phyloP scores from a whole-genome alignment of 139 green algal genomes.

The Chlorella vulgaris region DNA sequence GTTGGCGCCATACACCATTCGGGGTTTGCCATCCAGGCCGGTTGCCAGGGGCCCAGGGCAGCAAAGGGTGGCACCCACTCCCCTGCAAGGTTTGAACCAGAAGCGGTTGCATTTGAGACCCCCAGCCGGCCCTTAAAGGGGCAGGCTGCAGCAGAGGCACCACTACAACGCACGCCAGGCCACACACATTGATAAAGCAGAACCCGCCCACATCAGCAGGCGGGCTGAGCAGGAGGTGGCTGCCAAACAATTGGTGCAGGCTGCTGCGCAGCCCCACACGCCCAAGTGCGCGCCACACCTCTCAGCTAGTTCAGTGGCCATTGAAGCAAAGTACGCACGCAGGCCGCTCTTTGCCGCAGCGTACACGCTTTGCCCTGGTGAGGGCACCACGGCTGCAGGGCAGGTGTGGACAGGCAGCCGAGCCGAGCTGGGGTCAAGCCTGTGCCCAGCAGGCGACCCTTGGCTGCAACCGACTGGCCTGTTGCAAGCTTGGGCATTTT shows the following conservation, averaged over 20 bases:
- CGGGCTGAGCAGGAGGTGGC: background rate
- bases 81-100: slow-evolving; percentile 37
- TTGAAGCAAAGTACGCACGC: slow-evolving; percentile 75
- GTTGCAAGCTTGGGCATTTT: too few species aligned
- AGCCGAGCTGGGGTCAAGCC: background rate
- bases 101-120: background rate
- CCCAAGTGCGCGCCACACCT: slow-evolving; percentile 49
- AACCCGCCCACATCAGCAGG: too few species aligned
- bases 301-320: slow-evolving; percentile 71
- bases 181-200: too few species aligned
- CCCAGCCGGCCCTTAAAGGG: background rate
- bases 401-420: background rate
- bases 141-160: background rate
- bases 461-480: background rate
- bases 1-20: slow-evolving; percentile 65
- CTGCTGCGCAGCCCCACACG: too few species aligned
- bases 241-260: too few species aligned
- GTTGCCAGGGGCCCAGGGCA: slow-evolving; percentile 78
- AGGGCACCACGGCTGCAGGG: slow-evolving; percentile 64
- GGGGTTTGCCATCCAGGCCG: slow-evolving; percentile 21
- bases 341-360: slow-evolving; percentile 74
- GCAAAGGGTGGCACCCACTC: slow-evolving; percentile 73
- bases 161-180: too few species aligned
- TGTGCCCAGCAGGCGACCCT: background rate
- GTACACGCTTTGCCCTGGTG: slow-evolving; percentile 74